Evolutionary conservation across 2,329 filamentous ascomycete species (phyloP), one percentile per base, ranked within the genome.

Genomic region (Calonectria henricotiae): DNA sequence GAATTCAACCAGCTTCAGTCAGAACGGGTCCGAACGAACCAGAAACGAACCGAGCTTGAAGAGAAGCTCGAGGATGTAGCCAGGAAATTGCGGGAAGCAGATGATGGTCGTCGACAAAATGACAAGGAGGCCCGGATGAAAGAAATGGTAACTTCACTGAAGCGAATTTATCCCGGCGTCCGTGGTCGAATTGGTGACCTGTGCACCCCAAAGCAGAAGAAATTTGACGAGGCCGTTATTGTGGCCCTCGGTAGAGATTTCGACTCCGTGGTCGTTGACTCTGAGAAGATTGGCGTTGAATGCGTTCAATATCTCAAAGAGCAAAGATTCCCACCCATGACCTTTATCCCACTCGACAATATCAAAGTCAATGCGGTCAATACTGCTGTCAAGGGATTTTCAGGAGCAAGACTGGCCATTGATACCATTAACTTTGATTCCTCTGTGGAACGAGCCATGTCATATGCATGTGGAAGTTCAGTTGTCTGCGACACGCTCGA

Each of bases 131-230:
- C 89, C 30, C 88, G 91, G 69, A 91, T 92, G 78, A 94, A 94
- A 77, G 95, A 98, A 79, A 93, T 94, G 79, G 92, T 98, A 39
- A 91, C 92, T 12, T 92, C 94, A 37, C 87, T 99, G 77, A 98
- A 97, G 82, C 92, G 95, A 63, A 93, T 98, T 73, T 98, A 95
- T 77, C 94, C 95, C 1, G 96, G 96, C 55, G 96, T 99, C 51
- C 94, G 94, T 75, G 96, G 96, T 23, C 92, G 96, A 54, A 90
- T 98, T 54, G 94, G 94, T 72, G 94, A 98, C 74, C 89, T 99
- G 47, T 98, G 96, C 85, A 95, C 94, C 74, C 96, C 96, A 1
- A 98, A 98, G 82, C 94, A 98, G 84, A 98, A 97, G 84, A 98
- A 98, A 81, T 99, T 92, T 78, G 94, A 96, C 73, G 94, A 96